Evolutionary conservation across 805 yeast genomes (phyloP), one percentile per base, ranked within the genome.

Genomic region (Candida coquimbonensis): DNA sequence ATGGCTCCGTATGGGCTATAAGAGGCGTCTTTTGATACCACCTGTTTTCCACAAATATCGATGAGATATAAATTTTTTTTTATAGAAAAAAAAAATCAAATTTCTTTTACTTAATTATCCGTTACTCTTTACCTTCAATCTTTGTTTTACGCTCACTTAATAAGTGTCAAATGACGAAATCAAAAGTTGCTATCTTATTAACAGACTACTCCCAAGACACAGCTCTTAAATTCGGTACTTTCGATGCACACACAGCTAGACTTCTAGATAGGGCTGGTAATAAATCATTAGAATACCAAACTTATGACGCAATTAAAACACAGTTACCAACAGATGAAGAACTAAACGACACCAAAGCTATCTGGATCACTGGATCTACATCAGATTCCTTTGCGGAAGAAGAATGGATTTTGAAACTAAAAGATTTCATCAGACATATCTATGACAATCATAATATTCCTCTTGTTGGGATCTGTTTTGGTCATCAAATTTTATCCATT

Each of bases 401-500:
- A 1, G 57, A 59, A 21, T 75, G 80, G 80, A 67, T 78, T 39
- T 45, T 55, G 27, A 55, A 55, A 12, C 56, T 78, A 36, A 63
- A 66, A 34, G 57, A 63, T 5, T 77, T 43, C 40, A 68, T 55
- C 46, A 70, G 29, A 57, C 43, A 39, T 7, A 21, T 48, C 5
- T 36, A 35, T n/a, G 27, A 38, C 12, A 21, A 32, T 9, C 41
- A 41, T 4, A 47, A 40, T 38, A 50, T 54, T 21, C 83, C 84
- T 3, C 47, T 80, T 5, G 73, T 77, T 7, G 95, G 95, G 4
- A 68, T 88, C 37, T 88, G 96, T 62, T 88, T 87, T 60, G 96
- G 96, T 7, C 96, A 89, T 63, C 96, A 88, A 60, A 71, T 87
- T 24, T 62, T 88, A 14, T 81, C 80, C 1, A 74, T 83, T 44